These are phyloP conservation scores for Eutrema heterophyllum DNA, from an alignment of 345 rosid species.

Conservation along the genomic window DNA sequence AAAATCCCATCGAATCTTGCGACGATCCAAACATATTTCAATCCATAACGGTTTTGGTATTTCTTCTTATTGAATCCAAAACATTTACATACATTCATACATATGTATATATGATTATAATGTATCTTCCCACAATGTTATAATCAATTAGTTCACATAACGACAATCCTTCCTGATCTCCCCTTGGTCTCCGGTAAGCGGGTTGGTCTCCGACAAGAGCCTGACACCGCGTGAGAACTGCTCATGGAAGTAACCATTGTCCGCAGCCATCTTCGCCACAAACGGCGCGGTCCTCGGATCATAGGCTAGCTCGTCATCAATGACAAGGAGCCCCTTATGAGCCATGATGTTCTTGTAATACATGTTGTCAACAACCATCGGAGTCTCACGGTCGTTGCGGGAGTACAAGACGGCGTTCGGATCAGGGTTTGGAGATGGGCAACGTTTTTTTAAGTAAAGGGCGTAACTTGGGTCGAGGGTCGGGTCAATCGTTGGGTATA, in stretches of 20 bases:
- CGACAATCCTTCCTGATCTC: conserved; percentile 84
- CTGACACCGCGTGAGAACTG: conserved; percentile 57
- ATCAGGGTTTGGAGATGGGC: conserved; percentile 55
- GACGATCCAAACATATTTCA: not conserved
- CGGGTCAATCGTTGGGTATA: conserved; percentile 71
- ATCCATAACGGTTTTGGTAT: conserved; percentile 8
- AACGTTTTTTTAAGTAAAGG: conserved; percentile 53
- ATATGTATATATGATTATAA: not conserved
- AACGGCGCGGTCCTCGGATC: conserved; percentile 56
- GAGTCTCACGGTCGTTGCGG: conserved; percentile 71
- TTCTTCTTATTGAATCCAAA: conserved; percentile 19
- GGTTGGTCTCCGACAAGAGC: conserved; percentile 68
- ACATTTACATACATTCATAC: not conserved
- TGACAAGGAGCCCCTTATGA: conserved; percentile 57
- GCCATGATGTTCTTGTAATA: conserved; percentile 61
- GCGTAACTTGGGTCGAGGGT: conserved; percentile 60
- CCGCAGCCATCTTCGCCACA: conserved; percentile 67
- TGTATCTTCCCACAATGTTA: not conserved
- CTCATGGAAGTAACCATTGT: conserved; percentile 61
- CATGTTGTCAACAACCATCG: conserved; percentile 73
- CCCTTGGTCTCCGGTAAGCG: conserved; percentile 61
- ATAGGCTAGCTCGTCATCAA: conserved; percentile 62
- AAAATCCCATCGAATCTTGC: not conserved
- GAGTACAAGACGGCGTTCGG: conserved; percentile 54
- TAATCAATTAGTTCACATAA: conserved; percentile 36